Base-by-base conservation (phyloP, 352 stramenopile species). In the Lagenidium giganteum region DNA sequence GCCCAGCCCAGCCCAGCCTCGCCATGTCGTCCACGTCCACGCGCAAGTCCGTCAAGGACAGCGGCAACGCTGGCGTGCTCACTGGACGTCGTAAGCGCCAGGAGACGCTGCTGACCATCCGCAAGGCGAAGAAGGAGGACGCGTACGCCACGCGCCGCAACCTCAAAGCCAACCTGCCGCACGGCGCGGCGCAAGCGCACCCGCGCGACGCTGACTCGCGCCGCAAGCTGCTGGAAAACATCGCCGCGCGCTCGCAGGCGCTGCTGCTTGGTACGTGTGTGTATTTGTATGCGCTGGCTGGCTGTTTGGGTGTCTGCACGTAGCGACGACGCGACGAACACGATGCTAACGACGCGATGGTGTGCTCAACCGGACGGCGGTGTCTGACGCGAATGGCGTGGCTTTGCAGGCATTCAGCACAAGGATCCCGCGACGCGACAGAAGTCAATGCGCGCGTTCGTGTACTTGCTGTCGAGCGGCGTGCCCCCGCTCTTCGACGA, bases 91-190 rank as follows among this genome's bases (percentile, higher is more conserved):
- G 79, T 57, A 91, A 91, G 57, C 79, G 79, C 33, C 79, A 91
- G 59, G 70, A 91, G 65, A 91, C 79, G 2, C 86, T 91, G 72
- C 60, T 93, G 26, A 83, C 74, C 18, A 92, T 93, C 57, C 82
- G 82, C 51, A 93, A 93, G 57, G 77, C 82, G 43, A 91, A 90
- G 63, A 93, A 93, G 43, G 82, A 93, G 56, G 82, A 93, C 58
- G 82, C 77, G 13, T 93, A 93, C 57, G 78, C 81, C 41, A 89
- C 77, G 53, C 76, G 82, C 21, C 78, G 82, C 48, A 93, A 93
- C 50, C 61, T 93, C 32, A 89, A 90, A 44, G 68, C 82, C 51
- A 87, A 91, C 53, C 70, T 81, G 57, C 68, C 75, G 35, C 43
- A 49, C 31, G 50, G 54, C 4, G 57, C 51, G 42, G 45, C 51